Evolutionary conservation across 768 basidiomycete species (phyloP).

Genomic region (Tricholoma flavovirens): DNA sequence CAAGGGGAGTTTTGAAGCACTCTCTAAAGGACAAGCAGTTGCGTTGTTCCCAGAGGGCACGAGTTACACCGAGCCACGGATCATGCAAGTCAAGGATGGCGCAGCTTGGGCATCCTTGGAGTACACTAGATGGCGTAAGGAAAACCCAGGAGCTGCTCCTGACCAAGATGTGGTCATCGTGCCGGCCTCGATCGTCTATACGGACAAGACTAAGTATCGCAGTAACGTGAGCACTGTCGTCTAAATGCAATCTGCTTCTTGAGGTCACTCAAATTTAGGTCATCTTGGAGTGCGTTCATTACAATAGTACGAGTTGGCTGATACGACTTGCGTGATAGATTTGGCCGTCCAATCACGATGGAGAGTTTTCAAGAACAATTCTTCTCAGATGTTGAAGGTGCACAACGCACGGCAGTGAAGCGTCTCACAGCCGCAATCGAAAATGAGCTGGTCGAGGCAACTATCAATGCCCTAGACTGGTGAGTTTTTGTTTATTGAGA

Average conservation of each 20-base stretch:
- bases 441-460: conserved; percentile 61
- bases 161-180: conserved; percentile 57
- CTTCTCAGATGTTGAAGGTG: conserved; percentile 59
- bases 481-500: conserved; percentile 31
- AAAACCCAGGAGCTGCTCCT: conserved; percentile 41
- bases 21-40: conserved; percentile 75
- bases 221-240: conserved; percentile 61
- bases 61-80: conserved; percentile 88
- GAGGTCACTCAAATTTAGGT: background rate
- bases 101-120: conserved; percentile 94
- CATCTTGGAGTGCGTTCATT: conserved; percentile 46
- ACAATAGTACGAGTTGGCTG: background rate
- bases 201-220: conserved; percentile 93
- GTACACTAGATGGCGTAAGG: conserved; percentile 73
- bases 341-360: conserved; percentile 74
- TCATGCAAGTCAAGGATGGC: conserved; percentile 92
- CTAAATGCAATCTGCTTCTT: conserved; percentile 15
- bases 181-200: conserved; percentile 88
- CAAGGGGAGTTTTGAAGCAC: conserved; percentile 81
- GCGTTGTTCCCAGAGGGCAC: conserved; percentile 94
- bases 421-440: conserved; percentile 74
- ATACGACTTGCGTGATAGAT: conserved; percentile 42
- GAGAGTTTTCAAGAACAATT: conserved; percentile 75
- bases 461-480: conserved; percentile 95
- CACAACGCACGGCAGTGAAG: conserved; percentile 78